Evolutionary conservation across 2,329 filamentous ascomycete genomes (phyloP), one percentile per base, ranked within the genome.

Genomic region (Chlorencoelia australis): DNA sequence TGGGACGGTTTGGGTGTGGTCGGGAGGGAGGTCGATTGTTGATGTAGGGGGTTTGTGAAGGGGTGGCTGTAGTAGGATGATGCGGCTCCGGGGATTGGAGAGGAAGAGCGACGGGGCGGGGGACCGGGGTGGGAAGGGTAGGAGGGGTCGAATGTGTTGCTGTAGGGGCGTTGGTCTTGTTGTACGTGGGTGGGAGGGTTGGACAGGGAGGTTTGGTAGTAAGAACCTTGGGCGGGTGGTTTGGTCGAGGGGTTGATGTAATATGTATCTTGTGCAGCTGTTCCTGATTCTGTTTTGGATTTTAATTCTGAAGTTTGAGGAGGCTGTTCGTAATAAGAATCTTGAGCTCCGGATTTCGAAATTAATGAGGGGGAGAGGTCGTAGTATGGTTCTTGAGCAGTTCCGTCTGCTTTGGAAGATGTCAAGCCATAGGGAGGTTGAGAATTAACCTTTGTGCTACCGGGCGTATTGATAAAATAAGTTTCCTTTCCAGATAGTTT

Each of bases 1-100:
- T 37, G 43, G 21, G 42, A 35, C n/a, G 28, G 26, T 15, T 22
- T 26, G 29, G 25, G 37, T 10, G 16, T 30, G 30, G 18, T n/a
- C n/a, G 34, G 26, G 14, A 16, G 30, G 14, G 35, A 25, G 17
- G 27, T 30, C 11, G 28, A 21, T 13, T 29, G 14, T 21, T 34
- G 18, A 13, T 21, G n/a, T 10, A 18, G 24, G 1, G 33, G 33
- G 10, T 29, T 29, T n/a, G 14, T n/a, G 33, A 27, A 29, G 17
- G 24, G 24, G 1, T 30, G 25, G 24, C 21, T 21, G 30, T 33
- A 30, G 29, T 26, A 25, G 10, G 32, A 16, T 11, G 40, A 36
- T 10, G 24, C 24, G n/a, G 31, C n/a, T 4, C n/a, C 15, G 15
- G 17, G 30, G 5, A 34, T 28, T 1, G 36, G 36, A 8, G 36